These are phyloP conservation scores for Pythium aphanidermatum DNA, from an alignment of 352 stramenopile genomes.

Conservation along the genomic window DNA sequence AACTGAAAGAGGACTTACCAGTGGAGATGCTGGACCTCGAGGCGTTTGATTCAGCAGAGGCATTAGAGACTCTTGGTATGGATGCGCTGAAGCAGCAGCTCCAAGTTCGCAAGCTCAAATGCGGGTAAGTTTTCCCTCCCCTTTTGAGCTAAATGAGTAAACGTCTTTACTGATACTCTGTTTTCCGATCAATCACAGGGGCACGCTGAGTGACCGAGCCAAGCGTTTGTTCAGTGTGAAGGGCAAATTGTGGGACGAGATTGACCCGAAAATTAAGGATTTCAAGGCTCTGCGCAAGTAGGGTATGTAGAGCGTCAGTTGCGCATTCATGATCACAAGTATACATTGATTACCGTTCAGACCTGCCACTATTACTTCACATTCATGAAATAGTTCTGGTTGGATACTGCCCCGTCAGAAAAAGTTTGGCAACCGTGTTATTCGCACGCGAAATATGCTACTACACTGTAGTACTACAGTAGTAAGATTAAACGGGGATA, in stretches of 20 bases:
- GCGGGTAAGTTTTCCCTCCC: conserved; percentile 89
- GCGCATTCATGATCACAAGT: conserved; percentile 1
- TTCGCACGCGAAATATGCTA: too few species aligned
- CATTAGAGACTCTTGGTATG: conserved; percentile 85
- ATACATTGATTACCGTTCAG: too few species aligned
- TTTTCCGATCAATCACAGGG: conserved; percentile 39
- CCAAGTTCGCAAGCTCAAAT: conserved; percentile 92
- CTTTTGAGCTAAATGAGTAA: too few species aligned
- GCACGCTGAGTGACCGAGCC: conserved; percentile 88
- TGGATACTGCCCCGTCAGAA: too few species aligned
- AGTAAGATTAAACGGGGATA: too few species aligned
- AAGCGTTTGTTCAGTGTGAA: conserved; percentile 90
- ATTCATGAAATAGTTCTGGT: too few species aligned
- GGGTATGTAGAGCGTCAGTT: not conserved
- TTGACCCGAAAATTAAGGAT: conserved; percentile 77
- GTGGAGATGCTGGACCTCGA: conserved; percentile 42
- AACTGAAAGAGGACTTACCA: conserved; percentile 6
- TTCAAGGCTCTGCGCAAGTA: conserved; percentile 29
- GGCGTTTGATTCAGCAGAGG: conserved; percentile 43
- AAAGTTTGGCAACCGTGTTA: too few species aligned
- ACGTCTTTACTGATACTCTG: too few species aligned
- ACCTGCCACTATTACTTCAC: too few species aligned
- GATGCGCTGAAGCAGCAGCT: conserved; percentile 92
- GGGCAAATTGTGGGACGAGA: conserved; percentile 87
- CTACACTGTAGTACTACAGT: too few species aligned